Evolutionary conservation across 352 stramenopile species (phyloP), one percentile per base, ranked within the genome.

Genomic region (Phytophthora litchii): DNA sequence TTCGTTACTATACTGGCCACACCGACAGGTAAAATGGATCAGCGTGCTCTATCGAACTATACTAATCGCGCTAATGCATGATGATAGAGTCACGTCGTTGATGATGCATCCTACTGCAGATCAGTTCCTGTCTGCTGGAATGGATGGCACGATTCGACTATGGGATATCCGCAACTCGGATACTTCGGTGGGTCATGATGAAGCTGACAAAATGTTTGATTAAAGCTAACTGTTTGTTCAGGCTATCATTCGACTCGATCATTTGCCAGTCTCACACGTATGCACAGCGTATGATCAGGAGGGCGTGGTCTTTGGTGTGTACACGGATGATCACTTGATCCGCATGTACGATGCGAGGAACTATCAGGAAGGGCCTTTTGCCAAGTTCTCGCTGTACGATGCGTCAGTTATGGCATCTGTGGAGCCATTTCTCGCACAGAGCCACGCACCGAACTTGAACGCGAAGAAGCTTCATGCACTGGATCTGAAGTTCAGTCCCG

Each of bases 341-440:
- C 86, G 86, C 45, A 93, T 95, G 85, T 95, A 95, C 60, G 86
- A 95, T 58, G 86, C 86, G 21, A 83, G 86, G 40, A 94, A 94
- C 63, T 94, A 89, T 64, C 82, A 91, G 59, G 86, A 94, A 62
- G 86, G 86, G 5, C 86, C 86, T 12, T 95, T 95, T 49, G 86
- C 82, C 67, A 95, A 94, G 67, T 95, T 95, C 43, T 89, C 81
- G 47, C 76, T 95, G 1, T 89, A 94, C 52, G 84, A 94, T 61
- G 59, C 78, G 16, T 90, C 73, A 43, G 77, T 95, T 51, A 21
- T 89, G 32, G 60, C 54, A 23, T 77, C 70, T 5, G 36, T 95
- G 16, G 74, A 90, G 12, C 86, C 84, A 27, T 83, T 86, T 38
- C 64, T 95, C 4, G 80, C 76, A 3, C 60, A 72, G 3, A 45